Percentiles rank a stretch among this genome's conserved stretches.
These are phyloP conservation scores for Mychonastes homosphaera DNA, from an alignment of 139 green algal genomes.

Conservation along the genomic window DNA sequence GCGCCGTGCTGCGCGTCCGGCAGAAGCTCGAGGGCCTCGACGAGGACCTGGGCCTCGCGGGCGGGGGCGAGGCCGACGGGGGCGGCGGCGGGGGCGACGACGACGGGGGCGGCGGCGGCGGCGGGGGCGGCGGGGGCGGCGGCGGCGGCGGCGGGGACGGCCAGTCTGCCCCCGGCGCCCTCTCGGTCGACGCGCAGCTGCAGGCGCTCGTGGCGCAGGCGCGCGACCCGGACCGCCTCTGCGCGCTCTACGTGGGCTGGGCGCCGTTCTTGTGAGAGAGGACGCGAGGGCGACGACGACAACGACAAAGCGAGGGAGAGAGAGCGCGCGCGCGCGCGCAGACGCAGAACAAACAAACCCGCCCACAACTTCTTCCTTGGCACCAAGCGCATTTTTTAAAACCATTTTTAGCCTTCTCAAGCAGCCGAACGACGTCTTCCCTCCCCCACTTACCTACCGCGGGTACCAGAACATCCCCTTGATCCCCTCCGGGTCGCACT, in stretches of 20 bases:
- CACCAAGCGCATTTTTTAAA: too few species aligned
- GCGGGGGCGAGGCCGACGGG: constrained; percentile 51
- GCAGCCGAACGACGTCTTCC: too few species aligned
- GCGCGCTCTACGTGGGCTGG: constrained; percentile 82
- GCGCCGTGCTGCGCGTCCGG: constrained; percentile 78
- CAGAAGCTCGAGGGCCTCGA: constrained; percentile 85
- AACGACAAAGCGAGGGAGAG: too few species aligned
- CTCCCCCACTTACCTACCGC: too few species aligned
- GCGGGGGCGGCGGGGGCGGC: constrained; percentile 61
- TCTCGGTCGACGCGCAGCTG: constrained; percentile 37
- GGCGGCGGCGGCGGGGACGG: constrained; percentile 11
- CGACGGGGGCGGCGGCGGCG: constrained; percentile 34
- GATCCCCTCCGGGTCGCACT: constrained; percentile 84
- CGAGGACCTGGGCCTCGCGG: constrained; percentile 41
- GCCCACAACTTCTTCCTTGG: too few species aligned
- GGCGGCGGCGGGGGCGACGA: constrained; percentile 37
- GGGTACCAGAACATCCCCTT: constrained; percentile 75
- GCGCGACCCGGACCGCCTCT: constrained; percentile 67
- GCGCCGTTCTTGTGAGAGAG: constrained; percentile 56
- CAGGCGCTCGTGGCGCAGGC: constrained; percentile 71
- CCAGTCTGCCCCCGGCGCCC: background rate
- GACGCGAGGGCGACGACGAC: too few species aligned
- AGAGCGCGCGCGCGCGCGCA: too few species aligned
- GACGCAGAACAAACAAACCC: too few species aligned
- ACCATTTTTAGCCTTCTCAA: too few species aligned